Evolutionary conservation across 176 grass and related monocot species (phyloP).

Genomic region (Musa troglodytarum): DNA sequence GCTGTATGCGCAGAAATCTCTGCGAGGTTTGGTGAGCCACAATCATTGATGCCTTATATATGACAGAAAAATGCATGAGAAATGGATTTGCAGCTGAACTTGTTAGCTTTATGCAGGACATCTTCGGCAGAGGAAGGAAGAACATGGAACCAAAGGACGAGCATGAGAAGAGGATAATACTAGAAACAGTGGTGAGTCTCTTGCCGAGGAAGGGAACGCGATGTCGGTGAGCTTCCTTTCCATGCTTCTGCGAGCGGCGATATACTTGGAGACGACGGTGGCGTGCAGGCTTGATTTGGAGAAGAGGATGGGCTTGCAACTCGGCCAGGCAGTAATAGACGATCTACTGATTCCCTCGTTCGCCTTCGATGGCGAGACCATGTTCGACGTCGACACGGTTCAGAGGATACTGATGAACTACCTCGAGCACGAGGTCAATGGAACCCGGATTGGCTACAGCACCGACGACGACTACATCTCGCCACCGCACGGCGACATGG

Average conservation of each 20-base stretch:
- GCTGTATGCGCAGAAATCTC: conserved; percentile 90
- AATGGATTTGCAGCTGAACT: not conserved
- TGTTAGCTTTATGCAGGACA: conserved; percentile 37
- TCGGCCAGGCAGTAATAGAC: conserved; percentile 63
- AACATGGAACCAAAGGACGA: conserved; percentile 57
- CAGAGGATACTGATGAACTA: conserved; percentile 74
- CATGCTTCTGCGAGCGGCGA: conserved; percentile 66
- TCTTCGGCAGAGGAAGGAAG: conserved; percentile 39
- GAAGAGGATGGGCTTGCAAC: conserved; percentile 65
- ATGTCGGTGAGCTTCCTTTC: conserved; percentile 83
- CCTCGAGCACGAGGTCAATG: conserved; percentile 57
- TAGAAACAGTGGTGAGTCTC: conserved; percentile 77
- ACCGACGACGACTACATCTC: conserved; percentile 65
- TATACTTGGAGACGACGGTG: conserved; percentile 67
- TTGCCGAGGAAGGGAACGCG: conserved; percentile 63
- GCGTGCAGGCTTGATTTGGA: conserved; percentile 84
- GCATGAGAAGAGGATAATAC: conserved; percentile 75
- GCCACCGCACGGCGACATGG: conserved; percentile 31
- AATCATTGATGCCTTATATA: not conserved
- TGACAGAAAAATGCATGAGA: not conserved
- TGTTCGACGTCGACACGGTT: conserved; percentile 71
- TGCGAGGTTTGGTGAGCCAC: conserved; percentile 59
- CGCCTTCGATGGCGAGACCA: conserved; percentile 15
- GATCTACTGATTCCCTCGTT: conserved; percentile 72
- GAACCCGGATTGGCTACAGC: conserved; percentile 41